phyloP scores from a whole-genome alignment of 306 rosid genomes.

The Castanea mollissima region DNA sequence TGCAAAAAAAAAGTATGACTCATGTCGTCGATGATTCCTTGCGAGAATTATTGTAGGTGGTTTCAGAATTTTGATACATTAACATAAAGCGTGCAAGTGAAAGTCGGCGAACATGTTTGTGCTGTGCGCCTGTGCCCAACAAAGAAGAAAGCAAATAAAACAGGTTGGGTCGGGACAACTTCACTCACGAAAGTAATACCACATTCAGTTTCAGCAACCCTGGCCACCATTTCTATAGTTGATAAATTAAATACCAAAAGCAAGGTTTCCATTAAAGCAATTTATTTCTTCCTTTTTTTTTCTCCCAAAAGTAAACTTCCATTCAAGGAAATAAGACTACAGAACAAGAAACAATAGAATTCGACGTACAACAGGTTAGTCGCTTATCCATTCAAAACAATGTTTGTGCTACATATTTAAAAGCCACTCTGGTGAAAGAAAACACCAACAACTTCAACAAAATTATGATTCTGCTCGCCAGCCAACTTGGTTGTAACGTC shows the following conservation, averaged over 20 bases:
- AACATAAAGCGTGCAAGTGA: too few species aligned
- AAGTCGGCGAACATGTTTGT: too few species aligned
- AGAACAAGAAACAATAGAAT: conserved; percentile 10
- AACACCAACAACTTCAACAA: conserved; percentile 7
- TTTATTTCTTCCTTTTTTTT: conserved; percentile 20
- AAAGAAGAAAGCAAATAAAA: not conserved
- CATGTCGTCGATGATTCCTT: too few species aligned
- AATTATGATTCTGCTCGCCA: conserved; percentile 4
- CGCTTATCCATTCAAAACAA: conserved; percentile 22
- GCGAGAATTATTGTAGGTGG: too few species aligned
- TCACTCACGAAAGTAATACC: not conserved
- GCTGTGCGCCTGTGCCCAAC: too few species aligned
- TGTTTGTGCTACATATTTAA: conserved; percentile 17
- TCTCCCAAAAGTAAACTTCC: not conserved
- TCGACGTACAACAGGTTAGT: conserved; percentile 11
- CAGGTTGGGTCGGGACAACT: too few species aligned
- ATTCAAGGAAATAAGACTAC: not conserved
- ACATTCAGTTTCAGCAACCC: not conserved
- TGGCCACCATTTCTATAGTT: not conserved
- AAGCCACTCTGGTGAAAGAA: conserved; percentile 1
- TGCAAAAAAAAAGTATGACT: too few species aligned
- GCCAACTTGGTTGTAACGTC: conserved; percentile 9
- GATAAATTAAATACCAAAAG: not conserved
- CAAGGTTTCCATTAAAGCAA: not conserved
- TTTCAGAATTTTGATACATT: too few species aligned